These are phyloP conservation scores for Lodderomyces metapsilosis DNA, from an alignment of 1,139 yeast genomes.

Conservation along the genomic window DNA sequence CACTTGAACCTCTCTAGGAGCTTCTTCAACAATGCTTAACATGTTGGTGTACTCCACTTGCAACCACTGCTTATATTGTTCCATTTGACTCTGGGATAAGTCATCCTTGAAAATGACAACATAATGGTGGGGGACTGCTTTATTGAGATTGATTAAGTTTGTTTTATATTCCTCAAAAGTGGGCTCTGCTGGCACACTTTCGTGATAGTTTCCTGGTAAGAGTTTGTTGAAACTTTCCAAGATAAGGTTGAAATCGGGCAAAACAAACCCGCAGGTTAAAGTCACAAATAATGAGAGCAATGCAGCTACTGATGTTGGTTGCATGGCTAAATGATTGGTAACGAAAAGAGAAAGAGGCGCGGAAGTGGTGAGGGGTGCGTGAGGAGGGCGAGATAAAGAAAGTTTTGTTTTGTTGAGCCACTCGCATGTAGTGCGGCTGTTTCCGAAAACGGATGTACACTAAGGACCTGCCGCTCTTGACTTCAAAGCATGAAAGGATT, in stretches of 20 bases:
- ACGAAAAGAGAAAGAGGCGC: background rate
- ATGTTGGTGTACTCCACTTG: conserved; percentile 17
- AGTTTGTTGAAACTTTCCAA: background rate
- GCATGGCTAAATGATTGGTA: background rate
- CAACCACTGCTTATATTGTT: conserved; percentile 66
- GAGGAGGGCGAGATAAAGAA: too few relatives aligned
- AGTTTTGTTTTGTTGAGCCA: too few relatives aligned
- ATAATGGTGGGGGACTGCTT: conserved; percentile 51
- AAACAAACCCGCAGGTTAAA: background rate
- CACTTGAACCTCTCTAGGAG: background rate
- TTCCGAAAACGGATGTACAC: too few relatives aligned
- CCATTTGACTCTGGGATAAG: conserved; percentile 26
- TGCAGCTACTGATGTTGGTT: background rate
- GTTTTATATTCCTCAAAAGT: conserved; percentile 6
- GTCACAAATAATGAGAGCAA: background rate
- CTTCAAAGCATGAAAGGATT: too few relatives aligned
- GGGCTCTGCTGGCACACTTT: conserved; percentile 1
- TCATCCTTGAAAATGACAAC: conserved; percentile 36
- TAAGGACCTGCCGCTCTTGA: too few relatives aligned
- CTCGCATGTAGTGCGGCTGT: too few relatives aligned
- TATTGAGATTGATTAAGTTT: conserved; percentile 8
- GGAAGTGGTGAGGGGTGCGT: too few relatives aligned
- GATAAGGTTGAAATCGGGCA: background rate
- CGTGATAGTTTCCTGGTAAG: background rate
- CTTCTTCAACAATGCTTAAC: conserved; percentile 3